Percentiles rank a stretch among this genome's conserved stretches.
Evolutionary conservation across 2,329 filamentous ascomycete species (phyloP).

Genomic region (Calonectria pteridis): DNA sequence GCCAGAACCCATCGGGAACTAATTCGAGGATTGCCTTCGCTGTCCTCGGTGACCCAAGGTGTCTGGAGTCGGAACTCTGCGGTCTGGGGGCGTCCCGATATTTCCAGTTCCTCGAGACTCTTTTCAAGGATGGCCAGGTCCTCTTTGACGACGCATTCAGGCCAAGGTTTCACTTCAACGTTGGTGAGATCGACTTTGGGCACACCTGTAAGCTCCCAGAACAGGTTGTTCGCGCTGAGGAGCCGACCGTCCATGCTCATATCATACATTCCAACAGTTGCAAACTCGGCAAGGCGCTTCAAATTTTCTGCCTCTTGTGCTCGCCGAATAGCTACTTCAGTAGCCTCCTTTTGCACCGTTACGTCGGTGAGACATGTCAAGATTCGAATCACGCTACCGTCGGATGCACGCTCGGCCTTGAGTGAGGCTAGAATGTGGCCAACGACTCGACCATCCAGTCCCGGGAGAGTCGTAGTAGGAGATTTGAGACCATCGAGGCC

Average conservation of each 20-base stretch:
- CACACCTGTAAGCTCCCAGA: conserved; percentile 66
- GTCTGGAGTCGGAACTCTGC: conserved; percentile 63
- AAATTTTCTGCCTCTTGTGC: conserved; percentile 66
- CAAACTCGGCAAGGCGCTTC: conserved; percentile 66
- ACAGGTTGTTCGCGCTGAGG: conserved; percentile 65
- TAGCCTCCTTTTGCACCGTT: conserved; percentile 62
- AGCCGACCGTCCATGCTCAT: conserved; percentile 64
- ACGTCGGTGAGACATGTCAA: conserved; percentile 65
- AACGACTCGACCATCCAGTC: conserved; percentile 48
- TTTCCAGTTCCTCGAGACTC: conserved; percentile 54
- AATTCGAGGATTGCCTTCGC: conserved; percentile 55
- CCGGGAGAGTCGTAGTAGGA: conserved; percentile 22
- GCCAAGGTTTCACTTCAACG: conserved; percentile 58
- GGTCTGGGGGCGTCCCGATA: conserved; percentile 58
- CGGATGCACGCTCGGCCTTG: conserved; percentile 58
- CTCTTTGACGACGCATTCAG: conserved; percentile 58
- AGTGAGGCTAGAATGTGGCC: conserved; percentile 62
- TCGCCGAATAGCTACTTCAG: conserved; percentile 61
- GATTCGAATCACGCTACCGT: conserved; percentile 59
- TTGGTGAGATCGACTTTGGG: conserved; percentile 56
- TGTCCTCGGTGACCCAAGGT: conserved; percentile 60
- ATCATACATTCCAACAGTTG: conserved; percentile 68
- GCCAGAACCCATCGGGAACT: conserved; percentile 63
- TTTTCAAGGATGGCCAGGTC: conserved; percentile 56
- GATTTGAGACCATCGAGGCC: conserved; percentile 31